Conservation (phyloP, 768 basidiomycete species). For the Trichaptum fuscoviolaceum region DNA sequence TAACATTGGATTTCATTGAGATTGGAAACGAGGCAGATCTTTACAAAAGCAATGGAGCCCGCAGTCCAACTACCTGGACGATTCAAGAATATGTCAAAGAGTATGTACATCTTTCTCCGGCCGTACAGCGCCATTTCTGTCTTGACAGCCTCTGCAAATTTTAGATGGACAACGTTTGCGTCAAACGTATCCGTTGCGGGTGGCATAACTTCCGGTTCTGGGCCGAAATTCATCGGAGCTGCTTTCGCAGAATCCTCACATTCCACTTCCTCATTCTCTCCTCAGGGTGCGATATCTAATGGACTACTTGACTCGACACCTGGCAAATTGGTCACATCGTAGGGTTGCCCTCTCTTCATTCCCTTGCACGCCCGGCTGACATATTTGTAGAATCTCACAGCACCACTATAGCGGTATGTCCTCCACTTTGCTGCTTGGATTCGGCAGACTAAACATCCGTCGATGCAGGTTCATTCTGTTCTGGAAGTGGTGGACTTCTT, state of each 20-base stretch:
- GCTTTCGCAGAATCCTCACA: constrained; percentile 49
- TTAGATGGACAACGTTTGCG: constrained; percentile 53
- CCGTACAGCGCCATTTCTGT: not conserved
- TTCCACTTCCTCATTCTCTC: constrained; percentile 43
- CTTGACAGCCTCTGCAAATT: constrained; percentile 3
- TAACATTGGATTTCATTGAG: constrained; percentile 53
- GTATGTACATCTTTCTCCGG: constrained; percentile 27
- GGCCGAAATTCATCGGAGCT: constrained; percentile 41
- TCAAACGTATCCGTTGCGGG: constrained; percentile 39
- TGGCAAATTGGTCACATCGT: constrained; percentile 51
- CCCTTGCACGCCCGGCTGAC: not conserved
- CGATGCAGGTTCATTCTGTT: constrained; percentile 43
- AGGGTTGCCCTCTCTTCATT: constrained; percentile 16
- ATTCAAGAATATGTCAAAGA: constrained; percentile 42
- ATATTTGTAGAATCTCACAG: constrained; percentile 44
- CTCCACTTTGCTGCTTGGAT: not conserved
- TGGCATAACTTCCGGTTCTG: constrained; percentile 31
- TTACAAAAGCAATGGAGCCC: constrained; percentile 40
- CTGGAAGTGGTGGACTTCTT: constrained; percentile 46
- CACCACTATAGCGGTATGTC: constrained; percentile 37
- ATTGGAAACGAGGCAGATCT: constrained; percentile 61
- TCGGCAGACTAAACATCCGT: not conserved
- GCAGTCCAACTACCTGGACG: constrained; percentile 32
- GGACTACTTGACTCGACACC: constrained; percentile 45
- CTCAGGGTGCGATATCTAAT: constrained; percentile 49